Percentiles rank a stretch among this genome's conserved stretches.
phyloP scores from a whole-genome alignment of 345 rosid genomes.

The Sisymbrium irio region DNA sequence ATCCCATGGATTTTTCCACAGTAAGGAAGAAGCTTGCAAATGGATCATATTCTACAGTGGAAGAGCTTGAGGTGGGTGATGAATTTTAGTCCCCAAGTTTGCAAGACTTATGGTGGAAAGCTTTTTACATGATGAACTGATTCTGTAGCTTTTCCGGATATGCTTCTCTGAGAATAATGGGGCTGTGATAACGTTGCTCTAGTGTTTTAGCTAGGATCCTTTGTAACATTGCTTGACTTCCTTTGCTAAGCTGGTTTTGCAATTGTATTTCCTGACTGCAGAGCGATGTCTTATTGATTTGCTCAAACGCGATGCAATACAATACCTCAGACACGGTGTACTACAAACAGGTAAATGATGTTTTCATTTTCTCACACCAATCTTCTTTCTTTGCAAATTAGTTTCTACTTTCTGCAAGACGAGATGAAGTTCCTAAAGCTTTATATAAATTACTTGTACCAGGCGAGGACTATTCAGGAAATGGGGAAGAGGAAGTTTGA shows the following conservation, averaged over 20 bases:
- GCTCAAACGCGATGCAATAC: conserved; percentile 86
- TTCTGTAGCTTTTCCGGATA: conserved; percentile 9
- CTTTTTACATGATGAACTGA: neutral
- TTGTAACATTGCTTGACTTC: neutral
- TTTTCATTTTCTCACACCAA: conserved; percentile 15
- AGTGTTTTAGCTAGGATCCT: neutral
- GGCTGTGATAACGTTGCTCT: neutral
- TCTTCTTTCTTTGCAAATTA: neutral
- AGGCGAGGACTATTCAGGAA: conserved; percentile 79
- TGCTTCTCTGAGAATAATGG: conserved; percentile 1
- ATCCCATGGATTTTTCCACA: conserved; percentile 86
- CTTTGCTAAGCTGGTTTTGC: conserved; percentile 47
- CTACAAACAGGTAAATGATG: conserved; percentile 58
- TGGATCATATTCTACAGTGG: conserved; percentile 64
- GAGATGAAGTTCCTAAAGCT: too few species aligned
- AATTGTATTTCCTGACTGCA: conserved; percentile 44
- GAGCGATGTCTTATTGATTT: conserved; percentile 71
- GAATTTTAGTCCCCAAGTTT: conserved; percentile 9
- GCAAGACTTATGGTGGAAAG: neutral
- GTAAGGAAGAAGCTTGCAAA: conserved; percentile 73
- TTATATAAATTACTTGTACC: conserved; percentile 5
- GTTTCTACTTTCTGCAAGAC: neutral
- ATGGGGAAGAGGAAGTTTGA: conserved; percentile 66
- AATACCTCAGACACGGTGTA: conserved; percentile 73
- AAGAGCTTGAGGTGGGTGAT: conserved; percentile 69